These are phyloP conservation scores for Eimeria falciformis DNA, from an alignment of 169 alveolate genomes.

Conservation along the genomic window DNA sequence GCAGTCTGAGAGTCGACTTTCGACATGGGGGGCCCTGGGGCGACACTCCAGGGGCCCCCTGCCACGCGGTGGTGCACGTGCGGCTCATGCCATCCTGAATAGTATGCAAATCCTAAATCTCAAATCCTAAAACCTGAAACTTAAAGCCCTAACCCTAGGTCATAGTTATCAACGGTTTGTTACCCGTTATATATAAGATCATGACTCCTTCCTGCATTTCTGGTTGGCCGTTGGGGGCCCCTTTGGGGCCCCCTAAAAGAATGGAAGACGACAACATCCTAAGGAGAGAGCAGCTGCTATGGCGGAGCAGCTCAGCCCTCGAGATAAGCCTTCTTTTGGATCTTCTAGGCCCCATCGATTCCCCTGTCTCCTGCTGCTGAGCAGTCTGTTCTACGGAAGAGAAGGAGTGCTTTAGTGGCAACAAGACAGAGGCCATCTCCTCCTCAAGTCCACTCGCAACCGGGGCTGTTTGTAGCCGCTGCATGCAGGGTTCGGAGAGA, in stretches of 20 bases:
- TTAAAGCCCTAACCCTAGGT: not conserved
- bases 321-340: not conserved
- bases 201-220: not conserved
- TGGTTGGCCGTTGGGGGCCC: not conserved
- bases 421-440: not conserved
- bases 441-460: not conserved
- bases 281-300: constrained; percentile 13
- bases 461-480: constrained; percentile 2
- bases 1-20: not conserved
- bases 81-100: constrained; percentile 11
- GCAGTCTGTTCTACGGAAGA: not conserved
- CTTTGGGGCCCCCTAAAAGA: not conserved
- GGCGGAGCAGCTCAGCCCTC: not conserved
- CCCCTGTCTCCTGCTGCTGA: constrained; percentile 9
- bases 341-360: not conserved
- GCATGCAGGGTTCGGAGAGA: not conserved
- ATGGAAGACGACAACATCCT: not conserved
- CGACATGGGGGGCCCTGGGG: not conserved
- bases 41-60: not conserved
- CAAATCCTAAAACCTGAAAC: constrained; percentile 31
- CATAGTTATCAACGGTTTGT: not conserved
- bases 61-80: constrained; percentile 12
- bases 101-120: not conserved
- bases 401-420: not conserved
- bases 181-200: constrained; percentile 35